Conservation (phyloP, 306 rosid species). For the Rosa chinensis region DNA sequence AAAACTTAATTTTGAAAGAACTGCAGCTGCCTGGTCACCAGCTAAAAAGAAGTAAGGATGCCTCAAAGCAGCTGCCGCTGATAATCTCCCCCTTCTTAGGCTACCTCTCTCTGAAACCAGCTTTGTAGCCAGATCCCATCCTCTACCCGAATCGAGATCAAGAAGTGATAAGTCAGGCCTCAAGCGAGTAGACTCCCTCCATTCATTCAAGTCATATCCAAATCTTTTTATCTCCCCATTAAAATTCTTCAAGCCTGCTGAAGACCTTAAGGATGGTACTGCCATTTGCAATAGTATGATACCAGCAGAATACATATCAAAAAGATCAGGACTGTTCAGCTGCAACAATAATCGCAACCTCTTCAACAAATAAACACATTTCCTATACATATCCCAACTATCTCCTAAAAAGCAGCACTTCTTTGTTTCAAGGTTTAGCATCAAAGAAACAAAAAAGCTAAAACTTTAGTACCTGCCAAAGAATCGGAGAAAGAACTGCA, state of each 20-base stretch:
- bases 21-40: constrained; percentile 92
- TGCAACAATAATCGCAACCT: constrained; percentile 45
- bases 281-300: constrained; percentile 95
- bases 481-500: constrained; percentile 78
- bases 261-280: constrained; percentile 70
- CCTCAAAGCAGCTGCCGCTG: constrained; percentile 81
- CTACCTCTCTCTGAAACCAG: constrained; percentile 75
- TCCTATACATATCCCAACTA: background rate
- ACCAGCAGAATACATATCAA: constrained; percentile 96
- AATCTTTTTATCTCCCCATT: constrained; percentile 64
- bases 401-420: background rate
- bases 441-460: background rate
- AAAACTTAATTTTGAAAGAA: constrained; percentile 71
- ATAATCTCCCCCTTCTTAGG: constrained; percentile 69
- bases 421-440: background rate
- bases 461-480: constrained; percentile 79
- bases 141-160: constrained; percentile 80
- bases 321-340: constrained; percentile 94
- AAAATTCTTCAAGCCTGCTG: constrained; percentile 82
- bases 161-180: constrained; percentile 70
- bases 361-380: constrained; percentile 9
- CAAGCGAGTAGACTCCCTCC: constrained; percentile 69
- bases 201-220: constrained; percentile 69
- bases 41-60: constrained; percentile 92
- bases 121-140: constrained; percentile 87